phyloP scores from a whole-genome alignment of 371 early-diverging fungal species.

The Mucor mucedo region DNA sequence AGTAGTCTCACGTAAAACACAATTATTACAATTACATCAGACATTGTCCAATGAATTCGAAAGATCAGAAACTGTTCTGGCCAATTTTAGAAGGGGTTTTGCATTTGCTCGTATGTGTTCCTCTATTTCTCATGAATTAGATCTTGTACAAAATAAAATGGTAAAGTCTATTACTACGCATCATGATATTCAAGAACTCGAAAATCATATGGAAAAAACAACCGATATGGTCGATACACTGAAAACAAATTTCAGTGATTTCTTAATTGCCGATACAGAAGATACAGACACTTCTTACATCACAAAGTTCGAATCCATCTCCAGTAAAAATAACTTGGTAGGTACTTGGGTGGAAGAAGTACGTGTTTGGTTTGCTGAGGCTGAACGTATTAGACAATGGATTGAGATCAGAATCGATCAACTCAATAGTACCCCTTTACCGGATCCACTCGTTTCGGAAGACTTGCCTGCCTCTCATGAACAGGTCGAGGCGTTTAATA shows the following conservation, averaged over 20 bases:
- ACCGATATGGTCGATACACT: conserved; percentile 30
- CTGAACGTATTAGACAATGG: conserved; percentile 48
- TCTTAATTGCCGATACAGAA: conserved; percentile 14
- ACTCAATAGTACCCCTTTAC: conserved; percentile 35
- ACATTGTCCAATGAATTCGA: conserved; percentile 30
- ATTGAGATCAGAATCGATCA: conserved; percentile 48
- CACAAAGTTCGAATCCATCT: conserved; percentile 36
- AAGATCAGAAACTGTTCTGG: conserved; percentile 25
- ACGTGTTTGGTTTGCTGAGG: conserved; percentile 49
- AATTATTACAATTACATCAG: conserved; percentile 26
- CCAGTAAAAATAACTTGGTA: conserved; percentile 40
- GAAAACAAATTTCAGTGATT: conserved; percentile 29
- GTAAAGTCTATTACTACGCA: conserved; percentile 43
- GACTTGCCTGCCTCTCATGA: conserved; percentile 30
- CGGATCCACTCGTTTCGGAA: conserved; percentile 36
- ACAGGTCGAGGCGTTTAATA: conserved; percentile 41
- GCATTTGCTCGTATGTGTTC: conserved; percentile 37
- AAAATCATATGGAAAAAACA: conserved; percentile 39
- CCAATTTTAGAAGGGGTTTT: conserved; percentile 36
- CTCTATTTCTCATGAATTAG: conserved; percentile 49
- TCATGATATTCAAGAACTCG: conserved; percentile 46
- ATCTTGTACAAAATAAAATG: conserved; percentile 50
- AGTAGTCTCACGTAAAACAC: conserved; percentile 21
- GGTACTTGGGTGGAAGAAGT: conserved; percentile 57
- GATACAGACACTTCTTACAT: conserved; percentile 30